Evolutionary conservation across 2,329 filamentous ascomycete genomes (phyloP), one percentile per base, ranked within the genome.

Genomic region (Aspergillus tubingensis): DNA sequence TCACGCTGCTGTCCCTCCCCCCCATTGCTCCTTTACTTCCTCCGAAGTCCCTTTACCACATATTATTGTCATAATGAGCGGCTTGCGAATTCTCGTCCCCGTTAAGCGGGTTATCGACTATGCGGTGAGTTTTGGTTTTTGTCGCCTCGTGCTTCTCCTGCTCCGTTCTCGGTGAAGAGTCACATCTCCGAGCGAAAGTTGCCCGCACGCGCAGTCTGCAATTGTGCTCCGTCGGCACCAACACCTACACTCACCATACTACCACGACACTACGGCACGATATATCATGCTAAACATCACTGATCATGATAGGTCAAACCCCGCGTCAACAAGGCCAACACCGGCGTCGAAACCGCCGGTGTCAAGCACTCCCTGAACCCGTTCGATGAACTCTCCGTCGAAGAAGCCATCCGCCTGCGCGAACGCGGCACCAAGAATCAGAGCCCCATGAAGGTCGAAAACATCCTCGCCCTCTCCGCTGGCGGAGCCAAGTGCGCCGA

Each of bases 321-420:
- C 56, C 86, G 87, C 67, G 86, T 89, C 74, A 89, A 89, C 81
- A 87, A 87, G 69, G 76, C 87, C 66, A 83, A 87, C 79, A 97
- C 94, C 63, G 94, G 88, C 74, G 90, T 99, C 79, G 94, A 97
- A 80, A 96, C 91, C 58, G 85, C 89, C 66, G 91, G 91, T 68
- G 92, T 98, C 73, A 98, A 98, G 81, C 94, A 98, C 85, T 93
- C 89, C 76, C 94, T 99, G 87, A 99, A 98, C 84, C 95, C 95
- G 19, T 99, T 99, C 81, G 95, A 99, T 83, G 95, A 99, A 79
- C 91, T 99, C 73, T 96, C 92, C 47, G 88, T 99, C 77, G 95
- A 99, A 81, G 95, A 98, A 82, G 91, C 93, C 54, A 91, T 97
- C 54, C 92, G 91, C 43, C 90, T 99, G 74, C 93, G 95, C 77